Evolutionary conservation across 169 alveolate species (phyloP), one percentile per base, ranked within the genome.

Genomic region (Miamiensis avidus): DNA sequence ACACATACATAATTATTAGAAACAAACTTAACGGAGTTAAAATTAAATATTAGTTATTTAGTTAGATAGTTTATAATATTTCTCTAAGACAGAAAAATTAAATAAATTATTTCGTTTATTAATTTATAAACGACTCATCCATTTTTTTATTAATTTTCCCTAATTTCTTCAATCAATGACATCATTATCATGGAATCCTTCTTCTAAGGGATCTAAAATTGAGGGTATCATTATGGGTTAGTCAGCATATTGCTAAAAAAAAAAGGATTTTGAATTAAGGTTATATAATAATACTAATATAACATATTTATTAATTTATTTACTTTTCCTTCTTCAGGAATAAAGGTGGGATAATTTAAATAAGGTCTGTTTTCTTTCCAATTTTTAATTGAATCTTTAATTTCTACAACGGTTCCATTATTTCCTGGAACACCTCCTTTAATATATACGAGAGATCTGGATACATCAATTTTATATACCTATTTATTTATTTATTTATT

Each of bases 351-450:
- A 75, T 83, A 87, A 33, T 88, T 85, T 34, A 88, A 75, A 31
- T 75, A 77, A 16, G 77, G 31, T 31, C 85, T 75, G 31, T 92
- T 88, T 75, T 85, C 76, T n/a, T 74, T 79, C 27, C 28, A 26
- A 25, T 85, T 89, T 84, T 95, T 95, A 82, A 89, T 65, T 69
- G 97, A 95, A 72, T 98, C 97, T 64, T 92, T 91, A 28, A 97
- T 94, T 34, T 95, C 90, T 16, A 97, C 98, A 86, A 93, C 89
- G 69, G 97, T 88, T 28, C 97, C 98, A 78, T 94, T 85, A 49
- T 95, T 88, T n/a, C 99, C 99, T 20, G 99, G 99, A 65, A 97
- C 98, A 28, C 95, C 86, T 0, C 99, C 99, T 88, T 93, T 96
- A 27, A 98, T 94, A 84, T 94, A 92, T 76, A 98, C 87, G 32